Conservation (phyloP, 805 yeast genomes). For the Komagataella phaffii region DNA sequence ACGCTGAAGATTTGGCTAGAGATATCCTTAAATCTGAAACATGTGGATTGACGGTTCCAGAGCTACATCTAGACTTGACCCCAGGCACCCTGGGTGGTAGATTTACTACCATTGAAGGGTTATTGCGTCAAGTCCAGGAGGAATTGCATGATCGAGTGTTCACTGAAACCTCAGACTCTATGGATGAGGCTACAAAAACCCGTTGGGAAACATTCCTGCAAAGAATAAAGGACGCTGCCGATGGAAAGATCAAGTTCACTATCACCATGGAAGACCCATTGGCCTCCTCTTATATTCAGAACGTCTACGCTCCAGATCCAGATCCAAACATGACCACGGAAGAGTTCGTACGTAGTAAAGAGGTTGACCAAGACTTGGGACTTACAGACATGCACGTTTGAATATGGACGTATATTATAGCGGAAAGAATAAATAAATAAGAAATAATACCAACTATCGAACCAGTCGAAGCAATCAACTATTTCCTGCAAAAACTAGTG, state of each 20-base stretch:
- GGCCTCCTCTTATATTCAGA: slow-evolving; percentile 91
- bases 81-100: slow-evolving; percentile 98
- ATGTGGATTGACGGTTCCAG: slow-evolving; percentile 78
- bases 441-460: neutral
- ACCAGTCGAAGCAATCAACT: neutral
- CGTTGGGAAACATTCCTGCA: slow-evolving; percentile 78
- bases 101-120: slow-evolving; percentile 93
- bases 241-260: slow-evolving; percentile 74
- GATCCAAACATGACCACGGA: slow-evolving; percentile 93
- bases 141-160: slow-evolving; percentile 81
- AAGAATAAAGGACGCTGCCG: slow-evolving; percentile 61
- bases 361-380: slow-evolving; percentile 90
- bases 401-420: neutral
- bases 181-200: slow-evolving; percentile 65
- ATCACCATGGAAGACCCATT: slow-evolving; percentile 87
- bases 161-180: slow-evolving; percentile 78
- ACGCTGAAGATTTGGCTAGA: slow-evolving; percentile 85
- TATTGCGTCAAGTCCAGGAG: slow-evolving; percentile 76
- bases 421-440: neutral
- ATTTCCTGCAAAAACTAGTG: neutral
- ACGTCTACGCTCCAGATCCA: slow-evolving; percentile 96
- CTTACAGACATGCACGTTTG: slow-evolving; percentile 32
- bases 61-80: slow-evolving; percentile 76
- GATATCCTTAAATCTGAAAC: slow-evolving; percentile 93
- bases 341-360: slow-evolving; percentile 78